Evolutionary conservation across 495 filamentous ascomycete species (phyloP).

Genomic region (Physcia stellaris): DNA sequence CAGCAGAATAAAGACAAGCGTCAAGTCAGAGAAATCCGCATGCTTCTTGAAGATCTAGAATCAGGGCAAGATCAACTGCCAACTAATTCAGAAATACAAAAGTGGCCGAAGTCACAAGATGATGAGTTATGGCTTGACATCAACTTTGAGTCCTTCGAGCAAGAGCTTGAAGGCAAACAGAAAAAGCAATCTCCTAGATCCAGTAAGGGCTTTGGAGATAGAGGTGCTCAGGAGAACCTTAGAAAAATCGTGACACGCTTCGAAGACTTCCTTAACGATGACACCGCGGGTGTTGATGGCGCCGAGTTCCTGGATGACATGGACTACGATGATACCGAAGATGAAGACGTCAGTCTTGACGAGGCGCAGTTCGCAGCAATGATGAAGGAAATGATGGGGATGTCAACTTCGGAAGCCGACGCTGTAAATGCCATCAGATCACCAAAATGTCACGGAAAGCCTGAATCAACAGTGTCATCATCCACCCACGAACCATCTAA

Average conservation of each 20-base stretch:
- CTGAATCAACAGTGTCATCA: neutral
- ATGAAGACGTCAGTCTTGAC: conserved; percentile 66
- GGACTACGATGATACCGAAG: conserved; percentile 55
- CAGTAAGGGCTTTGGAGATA: conserved; percentile 54
- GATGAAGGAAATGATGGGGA: conserved; percentile 94
- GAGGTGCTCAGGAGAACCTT: conserved; percentile 65
- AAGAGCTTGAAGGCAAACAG: conserved; percentile 45
- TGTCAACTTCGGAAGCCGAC: conserved; percentile 43
- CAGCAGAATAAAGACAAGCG: conserved; percentile 51
- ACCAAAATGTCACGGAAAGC: too few species aligned
- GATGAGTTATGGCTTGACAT: conserved; percentile 91
- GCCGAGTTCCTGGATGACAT: conserved; percentile 61
- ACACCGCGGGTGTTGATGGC: conserved; percentile 63
- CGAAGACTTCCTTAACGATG: conserved; percentile 85
- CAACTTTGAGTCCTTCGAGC: conserved; percentile 75
- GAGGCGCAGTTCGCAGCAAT: conserved; percentile 72
- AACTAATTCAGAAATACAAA: conserved; percentile 53
- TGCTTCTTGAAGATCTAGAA: conserved; percentile 60
- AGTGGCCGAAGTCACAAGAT: conserved; percentile 58
- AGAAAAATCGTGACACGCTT: conserved; percentile 83
- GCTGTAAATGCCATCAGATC: conserved; percentile 13
- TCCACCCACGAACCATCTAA: neutral
- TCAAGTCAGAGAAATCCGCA: conserved; percentile 53
- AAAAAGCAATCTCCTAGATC: conserved; percentile 15
- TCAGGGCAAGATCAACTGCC: conserved; percentile 50